These are phyloP conservation scores for Cucumis hystrix DNA, from an alignment of 306 rosid species.

Conservation along the genomic window DNA sequence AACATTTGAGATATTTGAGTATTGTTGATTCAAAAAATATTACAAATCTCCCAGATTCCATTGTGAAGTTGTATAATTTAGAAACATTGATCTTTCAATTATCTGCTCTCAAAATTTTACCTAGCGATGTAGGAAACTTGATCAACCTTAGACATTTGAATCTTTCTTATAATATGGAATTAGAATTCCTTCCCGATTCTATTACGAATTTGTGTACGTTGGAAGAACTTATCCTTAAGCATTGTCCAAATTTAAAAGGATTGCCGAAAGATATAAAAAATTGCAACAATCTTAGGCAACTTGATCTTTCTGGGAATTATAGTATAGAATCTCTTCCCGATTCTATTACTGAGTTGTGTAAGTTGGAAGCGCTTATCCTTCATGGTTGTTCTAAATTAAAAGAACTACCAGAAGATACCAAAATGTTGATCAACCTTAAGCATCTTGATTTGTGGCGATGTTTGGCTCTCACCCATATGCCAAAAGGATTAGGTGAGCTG, in stretches of 20 bases:
- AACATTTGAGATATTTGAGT: neutral
- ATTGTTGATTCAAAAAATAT: too few relatives aligned
- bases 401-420: neutral
- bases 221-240: neutral
- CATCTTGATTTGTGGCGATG: neutral
- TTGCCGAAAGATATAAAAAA: neutral
- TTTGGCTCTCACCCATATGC: neutral
- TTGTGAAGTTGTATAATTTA: neutral
- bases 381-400: accelerated
- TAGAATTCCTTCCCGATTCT: neutral
- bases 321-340: neutral
- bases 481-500: neutral
- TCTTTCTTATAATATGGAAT: too few relatives aligned
- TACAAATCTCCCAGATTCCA: neutral
- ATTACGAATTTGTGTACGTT: too few relatives aligned
- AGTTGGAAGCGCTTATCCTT: neutral
- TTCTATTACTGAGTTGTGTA: neutral
- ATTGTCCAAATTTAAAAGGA: neutral
- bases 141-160: too few relatives aligned
- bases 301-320: accelerated
- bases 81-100: neutral
- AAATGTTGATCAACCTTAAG: neutral
- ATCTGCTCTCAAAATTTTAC: too few relatives aligned
- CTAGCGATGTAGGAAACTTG: too few relatives aligned
- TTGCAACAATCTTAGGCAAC: neutral